Evolutionary conservation across 768 basidiomycete species (phyloP), one percentile per base, ranked within the genome.

Genomic region (Kondoa malvinella): DNA sequence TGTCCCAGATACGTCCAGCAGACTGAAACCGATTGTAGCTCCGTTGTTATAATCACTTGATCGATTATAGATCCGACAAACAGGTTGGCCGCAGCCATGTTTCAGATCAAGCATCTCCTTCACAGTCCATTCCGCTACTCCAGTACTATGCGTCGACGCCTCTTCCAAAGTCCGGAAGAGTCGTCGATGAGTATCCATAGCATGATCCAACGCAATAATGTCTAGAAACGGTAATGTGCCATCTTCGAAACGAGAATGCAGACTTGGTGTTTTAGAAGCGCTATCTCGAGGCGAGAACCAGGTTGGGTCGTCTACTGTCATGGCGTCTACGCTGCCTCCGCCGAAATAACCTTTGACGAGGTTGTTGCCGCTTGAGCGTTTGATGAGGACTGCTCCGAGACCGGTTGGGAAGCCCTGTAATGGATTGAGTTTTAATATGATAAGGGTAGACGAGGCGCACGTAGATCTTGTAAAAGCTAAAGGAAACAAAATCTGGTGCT

Each of bases 381-480:
- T 72, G 50, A 75, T 68, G 61, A 75, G 12, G 30, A 75, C 66
- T 27, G 66, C 64, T 8, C 74, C 74, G 33, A 75, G 68, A 1
- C 73, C 73, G 3, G 74, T 75, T 0, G 74, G 74, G 26, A 64
- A 74, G 40, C 74, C 74, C 67, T 71, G n/a, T n/a, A n/a, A n/a
- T n/a, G n/a, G n/a, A n/a, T n/a, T n/a, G n/a, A 58, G n/a, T 17
- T 25, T 1, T 21, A 15, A 15, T 3, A 1, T 17, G 3, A 17
- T 33, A 31, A 68, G 63, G 27, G 26, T 1, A 3, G 3, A 1
- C 12, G 17, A 2, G 17, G 2, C 0, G 12, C 50, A 72, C n/a
- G n/a, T n/a, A 73, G 56, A 73, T 70, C 66, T 75, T 75, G 73
- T 75, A 75, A 21, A 72, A 71, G 3, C 70, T 71, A 26, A 68